Conservation (phyloP, 2,329 filamentous ascomycete genomes). For the Hypoxylon sp. region DNA sequence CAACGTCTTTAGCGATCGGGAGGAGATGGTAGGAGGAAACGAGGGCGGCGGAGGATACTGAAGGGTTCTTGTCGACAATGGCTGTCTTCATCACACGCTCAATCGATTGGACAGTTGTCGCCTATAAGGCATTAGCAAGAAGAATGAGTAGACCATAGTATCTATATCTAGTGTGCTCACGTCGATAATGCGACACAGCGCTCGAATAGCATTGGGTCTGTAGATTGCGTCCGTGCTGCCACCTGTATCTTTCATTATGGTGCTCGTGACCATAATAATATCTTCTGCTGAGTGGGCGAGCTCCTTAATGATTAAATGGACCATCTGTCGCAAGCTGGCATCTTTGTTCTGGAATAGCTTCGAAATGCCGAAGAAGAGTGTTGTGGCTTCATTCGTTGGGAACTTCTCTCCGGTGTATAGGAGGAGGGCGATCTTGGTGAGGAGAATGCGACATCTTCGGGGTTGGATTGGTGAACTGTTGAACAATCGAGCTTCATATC, state of each 20-base stretch:
- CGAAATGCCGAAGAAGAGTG: slow-evolving; percentile 98
- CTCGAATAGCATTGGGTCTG: slow-evolving; percentile 94
- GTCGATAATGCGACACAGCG: slow-evolving; percentile 96
- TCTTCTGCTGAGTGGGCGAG: slow-evolving; percentile 95
- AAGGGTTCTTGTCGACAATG: slow-evolving; percentile 98
- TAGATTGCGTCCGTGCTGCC: slow-evolving; percentile 95
- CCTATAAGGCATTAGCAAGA: slow-evolving; percentile 65
- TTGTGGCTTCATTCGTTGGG: slow-evolving; percentile 96
- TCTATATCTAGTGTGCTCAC: slow-evolving; percentile 65
- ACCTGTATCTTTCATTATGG: slow-evolving; percentile 99
- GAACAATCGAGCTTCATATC: slow-evolving; percentile 85
- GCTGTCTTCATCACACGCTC: slow-evolving; percentile 99
- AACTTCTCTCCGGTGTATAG: slow-evolving; percentile 98
- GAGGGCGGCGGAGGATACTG: slow-evolving; percentile 94
- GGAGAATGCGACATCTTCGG: slow-evolving; percentile 94
- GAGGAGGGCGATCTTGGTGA: slow-evolving; percentile 97
- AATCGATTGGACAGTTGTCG: slow-evolving; percentile 95
- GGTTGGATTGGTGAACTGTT: slow-evolving; percentile 98
- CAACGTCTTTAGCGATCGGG: slow-evolving; percentile 94
- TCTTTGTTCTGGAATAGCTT: slow-evolving; percentile 99
- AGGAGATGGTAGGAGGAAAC: slow-evolving; percentile 98
- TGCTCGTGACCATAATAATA: slow-evolving; percentile 99
- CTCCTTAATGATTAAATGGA: slow-evolving; percentile 98
- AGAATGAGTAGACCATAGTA: slow-evolving; percentile 7
- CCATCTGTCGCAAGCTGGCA: slow-evolving; percentile 97